Evolutionary conservation across 2,329 filamentous ascomycete genomes (phyloP).

Genomic region (Canariomyces notabilis): DNA sequence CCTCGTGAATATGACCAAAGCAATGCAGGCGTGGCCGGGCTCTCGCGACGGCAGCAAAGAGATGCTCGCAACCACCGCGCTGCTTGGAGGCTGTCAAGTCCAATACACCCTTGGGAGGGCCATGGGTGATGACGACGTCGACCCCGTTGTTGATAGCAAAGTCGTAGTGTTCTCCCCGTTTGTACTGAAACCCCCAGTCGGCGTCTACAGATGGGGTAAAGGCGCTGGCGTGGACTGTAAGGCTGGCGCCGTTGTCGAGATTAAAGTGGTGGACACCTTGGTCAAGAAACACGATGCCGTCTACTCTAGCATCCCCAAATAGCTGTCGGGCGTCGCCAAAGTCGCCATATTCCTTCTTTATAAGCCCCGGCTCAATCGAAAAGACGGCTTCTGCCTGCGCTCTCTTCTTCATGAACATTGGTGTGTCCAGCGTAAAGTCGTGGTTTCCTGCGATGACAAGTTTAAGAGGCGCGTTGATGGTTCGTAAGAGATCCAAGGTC

Average conservation of each 20-base stretch:
- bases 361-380: slow-evolving; percentile 13
- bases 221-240: slow-evolving; percentile 50
- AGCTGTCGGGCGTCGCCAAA: slow-evolving; percentile 36
- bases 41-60: slow-evolving; percentile 7
- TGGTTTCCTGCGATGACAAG: slow-evolving; percentile 53
- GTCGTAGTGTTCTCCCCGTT: slow-evolving; percentile 31
- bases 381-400: slow-evolving; percentile 30
- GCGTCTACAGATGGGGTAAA: slow-evolving; percentile 43
- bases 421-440: slow-evolving; percentile 38
- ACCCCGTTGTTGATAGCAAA: slow-evolving; percentile 33
- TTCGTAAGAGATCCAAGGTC: slow-evolving; percentile 5
- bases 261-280: slow-evolving; percentile 45
- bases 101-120: slow-evolving; percentile 47
- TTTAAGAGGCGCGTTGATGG: slow-evolving; percentile 34
- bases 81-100: slow-evolving; percentile 32
- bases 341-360: slow-evolving; percentile 32
- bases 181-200: slow-evolving; percentile 49
- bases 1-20: slow-evolving; percentile 48
- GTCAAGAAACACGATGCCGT: slow-evolving; percentile 44
- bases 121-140: slow-evolving; percentile 51
- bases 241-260: slow-evolving; percentile 43
- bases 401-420: slow-evolving; percentile 28
- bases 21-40: slow-evolving; percentile 14
- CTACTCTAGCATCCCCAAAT: slow-evolving; percentile 31
- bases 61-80: background rate